Evolutionary conservation across 371 early-diverging fungal species (phyloP).

Genomic region (Choanephora cucurbitarum): DNA sequence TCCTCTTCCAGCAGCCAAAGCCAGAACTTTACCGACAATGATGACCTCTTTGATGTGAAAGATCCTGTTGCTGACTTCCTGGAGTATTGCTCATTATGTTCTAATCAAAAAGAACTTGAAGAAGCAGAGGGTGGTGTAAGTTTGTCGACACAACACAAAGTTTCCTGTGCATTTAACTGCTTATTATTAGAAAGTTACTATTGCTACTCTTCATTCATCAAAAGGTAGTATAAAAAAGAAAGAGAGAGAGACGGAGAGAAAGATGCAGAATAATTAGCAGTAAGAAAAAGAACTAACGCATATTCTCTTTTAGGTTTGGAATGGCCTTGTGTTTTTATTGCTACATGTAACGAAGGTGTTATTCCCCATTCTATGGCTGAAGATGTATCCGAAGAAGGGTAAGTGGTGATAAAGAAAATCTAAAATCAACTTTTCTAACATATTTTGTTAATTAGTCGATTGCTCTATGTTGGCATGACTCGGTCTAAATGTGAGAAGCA

Average conservation of each 20-base stretch:
- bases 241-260: too few relatives aligned
- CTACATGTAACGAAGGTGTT: slow-evolving; percentile 51
- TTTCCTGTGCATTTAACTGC: slow-evolving; percentile 16
- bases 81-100: slow-evolving; percentile 31
- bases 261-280: too few relatives aligned
- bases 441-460: slow-evolving; percentile 25
- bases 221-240: slow-evolving; percentile 35
- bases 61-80: slow-evolving; percentile 34
- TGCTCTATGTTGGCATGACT: slow-evolving; percentile 59
- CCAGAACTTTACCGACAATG: neutral
- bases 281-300: neutral
- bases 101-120: slow-evolving; percentile 32
- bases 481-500: slow-evolving; percentile 37
- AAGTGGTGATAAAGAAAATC: slow-evolving; percentile 4
- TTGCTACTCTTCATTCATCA: slow-evolving; percentile 62
- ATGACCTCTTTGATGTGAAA: neutral
- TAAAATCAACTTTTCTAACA: slow-evolving; percentile 10
- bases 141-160: neutral
- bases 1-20: too few relatives aligned
- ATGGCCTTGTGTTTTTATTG: slow-evolving; percentile 65
- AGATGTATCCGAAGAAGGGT: slow-evolving; percentile 37
- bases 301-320: slow-evolving; percentile 49
- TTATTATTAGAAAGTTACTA: slow-evolving; percentile 44
- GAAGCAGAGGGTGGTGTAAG: slow-evolving; percentile 30
- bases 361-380: slow-evolving; percentile 45